These are phyloP conservation scores for Trametes polyzona DNA, from an alignment of 1,284 basidiomycete species.

Conservation along the genomic window DNA sequence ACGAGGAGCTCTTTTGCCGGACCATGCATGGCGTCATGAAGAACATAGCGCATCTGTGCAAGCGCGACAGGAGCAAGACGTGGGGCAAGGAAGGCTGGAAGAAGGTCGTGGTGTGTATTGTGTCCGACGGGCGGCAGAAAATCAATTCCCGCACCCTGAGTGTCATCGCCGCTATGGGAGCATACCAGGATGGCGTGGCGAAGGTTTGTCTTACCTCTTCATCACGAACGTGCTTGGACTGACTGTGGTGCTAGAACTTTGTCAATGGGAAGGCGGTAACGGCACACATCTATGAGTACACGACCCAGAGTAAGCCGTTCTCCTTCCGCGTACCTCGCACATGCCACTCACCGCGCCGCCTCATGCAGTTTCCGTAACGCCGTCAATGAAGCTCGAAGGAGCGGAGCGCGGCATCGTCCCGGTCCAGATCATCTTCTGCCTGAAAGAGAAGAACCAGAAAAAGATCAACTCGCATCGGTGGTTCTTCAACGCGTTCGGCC, in stretches of 20 bases:
- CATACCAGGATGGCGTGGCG: conserved; percentile 85
- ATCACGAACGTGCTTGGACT: conserved; percentile 4
- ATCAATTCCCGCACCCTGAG: conserved; percentile 86
- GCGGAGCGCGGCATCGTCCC: conserved; percentile 83
- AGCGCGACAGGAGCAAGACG: conserved; percentile 82
- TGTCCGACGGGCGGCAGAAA: conserved; percentile 83
- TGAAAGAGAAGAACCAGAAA: conserved; percentile 93
- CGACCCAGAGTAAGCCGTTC: conserved; percentile 72
- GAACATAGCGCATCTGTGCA: conserved; percentile 84
- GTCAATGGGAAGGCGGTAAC: conserved; percentile 87
- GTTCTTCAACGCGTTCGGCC: conserved; percentile 90
- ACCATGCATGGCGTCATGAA: conserved; percentile 95
- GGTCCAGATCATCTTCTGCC: conserved; percentile 92
- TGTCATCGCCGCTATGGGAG: conserved; percentile 86
- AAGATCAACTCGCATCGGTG: conserved; percentile 95
- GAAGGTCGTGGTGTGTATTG: conserved; percentile 72
- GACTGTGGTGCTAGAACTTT: conserved; percentile 55
- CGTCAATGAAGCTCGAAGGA: conserved; percentile 82
- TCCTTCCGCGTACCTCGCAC: conserved; percentile 2
- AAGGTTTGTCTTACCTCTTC: conserved; percentile 56
- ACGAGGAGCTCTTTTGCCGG: conserved; percentile 77
- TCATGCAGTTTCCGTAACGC: conserved; percentile 75
- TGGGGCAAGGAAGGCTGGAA: conserved; percentile 99
- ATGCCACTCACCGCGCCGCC: conserved; percentile 15
- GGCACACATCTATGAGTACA: conserved; percentile 96